Conservation (phyloP, 495 filamentous ascomycete species). For the Hypoxylon lenormandii region DNA sequence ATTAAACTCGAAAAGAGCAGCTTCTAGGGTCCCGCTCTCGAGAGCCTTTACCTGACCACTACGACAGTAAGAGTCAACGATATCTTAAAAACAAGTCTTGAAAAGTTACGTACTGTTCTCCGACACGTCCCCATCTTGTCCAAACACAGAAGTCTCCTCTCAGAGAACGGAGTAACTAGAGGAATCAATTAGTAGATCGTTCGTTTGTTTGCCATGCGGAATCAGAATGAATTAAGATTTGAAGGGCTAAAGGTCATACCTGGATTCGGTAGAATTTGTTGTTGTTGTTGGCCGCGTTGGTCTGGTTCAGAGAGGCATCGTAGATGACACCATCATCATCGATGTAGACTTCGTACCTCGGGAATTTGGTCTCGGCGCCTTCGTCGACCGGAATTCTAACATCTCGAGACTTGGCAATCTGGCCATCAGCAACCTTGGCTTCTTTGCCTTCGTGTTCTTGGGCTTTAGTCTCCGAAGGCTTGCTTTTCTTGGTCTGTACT, state of each 20-base stretch:
- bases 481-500: conserved; percentile 35
- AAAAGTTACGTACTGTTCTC: conserved; percentile 59
- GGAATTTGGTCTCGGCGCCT: conserved; percentile 42
- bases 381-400: conserved; percentile 64
- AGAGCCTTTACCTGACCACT: conserved; percentile 68
- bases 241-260: conserved; percentile 39
- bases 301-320: conserved; percentile 72
- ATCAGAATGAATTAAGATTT: neutral
- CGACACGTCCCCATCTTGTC: conserved; percentile 84
- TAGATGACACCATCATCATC: conserved; percentile 72
- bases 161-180: conserved; percentile 54
- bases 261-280: conserved; percentile 82
- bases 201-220: conserved; percentile 44
- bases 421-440: conserved; percentile 53
- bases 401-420: conserved; percentile 60
- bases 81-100: too few relatives aligned
- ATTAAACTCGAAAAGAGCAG: conserved; percentile 69
- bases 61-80: too few relatives aligned
- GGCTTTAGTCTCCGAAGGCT: conserved; percentile 49
- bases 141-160: conserved; percentile 63
- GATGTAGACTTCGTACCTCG: conserved; percentile 69
- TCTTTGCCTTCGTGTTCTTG: conserved; percentile 37
- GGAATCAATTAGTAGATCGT: conserved; percentile 23
- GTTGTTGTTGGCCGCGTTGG: conserved; percentile 69
- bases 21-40: conserved; percentile 53